phyloP scores from a whole-genome alignment of 2,329 filamentous ascomycete species.

The Chaetomium strumarium region DNA sequence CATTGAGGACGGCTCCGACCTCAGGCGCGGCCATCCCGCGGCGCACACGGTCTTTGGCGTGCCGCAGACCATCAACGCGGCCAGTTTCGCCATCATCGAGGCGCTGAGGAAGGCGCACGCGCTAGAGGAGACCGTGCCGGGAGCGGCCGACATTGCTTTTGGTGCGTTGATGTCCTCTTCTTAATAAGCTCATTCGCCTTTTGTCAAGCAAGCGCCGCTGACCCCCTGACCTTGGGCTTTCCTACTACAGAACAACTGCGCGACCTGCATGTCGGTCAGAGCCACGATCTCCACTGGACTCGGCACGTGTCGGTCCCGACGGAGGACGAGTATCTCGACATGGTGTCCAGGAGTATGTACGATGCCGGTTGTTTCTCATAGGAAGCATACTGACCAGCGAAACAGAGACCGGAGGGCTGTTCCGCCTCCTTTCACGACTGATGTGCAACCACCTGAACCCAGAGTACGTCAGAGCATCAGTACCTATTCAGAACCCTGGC shows the following conservation, averaged over 20 bases:
- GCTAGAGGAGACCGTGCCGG: slow-evolving; percentile 33
- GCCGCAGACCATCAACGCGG: slow-evolving; percentile 80
- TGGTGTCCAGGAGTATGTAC: slow-evolving; percentile 8
- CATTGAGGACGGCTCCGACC: slow-evolving; percentile 42
- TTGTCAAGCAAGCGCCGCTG: background rate
- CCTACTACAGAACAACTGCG: background rate
- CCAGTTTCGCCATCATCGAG: slow-evolving; percentile 79
- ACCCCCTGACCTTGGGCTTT: background rate
- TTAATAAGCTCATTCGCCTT: background rate
- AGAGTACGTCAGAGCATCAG: background rate
- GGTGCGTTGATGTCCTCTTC: background rate
- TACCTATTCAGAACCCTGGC: background rate
- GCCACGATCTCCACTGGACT: slow-evolving; percentile 10
- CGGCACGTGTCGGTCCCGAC: background rate
- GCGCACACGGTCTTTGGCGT: slow-evolving; percentile 78
- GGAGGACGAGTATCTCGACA: slow-evolving; percentile 7
- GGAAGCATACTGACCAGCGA: background rate
- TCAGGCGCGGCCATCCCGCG: slow-evolving; percentile 72
- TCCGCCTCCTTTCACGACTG: slow-evolving; percentile 2
- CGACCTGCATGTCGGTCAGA: slow-evolving; percentile 7
- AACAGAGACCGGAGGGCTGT: slow-evolving; percentile 6
- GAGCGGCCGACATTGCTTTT: background rate
- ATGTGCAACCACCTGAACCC: background rate
- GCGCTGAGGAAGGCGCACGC: slow-evolving; percentile 68
- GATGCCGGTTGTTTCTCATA: background rate